phyloP scores from a whole-genome alignment of 2,329 filamentous ascomycete genomes.

The Nothophoma quercina region DNA sequence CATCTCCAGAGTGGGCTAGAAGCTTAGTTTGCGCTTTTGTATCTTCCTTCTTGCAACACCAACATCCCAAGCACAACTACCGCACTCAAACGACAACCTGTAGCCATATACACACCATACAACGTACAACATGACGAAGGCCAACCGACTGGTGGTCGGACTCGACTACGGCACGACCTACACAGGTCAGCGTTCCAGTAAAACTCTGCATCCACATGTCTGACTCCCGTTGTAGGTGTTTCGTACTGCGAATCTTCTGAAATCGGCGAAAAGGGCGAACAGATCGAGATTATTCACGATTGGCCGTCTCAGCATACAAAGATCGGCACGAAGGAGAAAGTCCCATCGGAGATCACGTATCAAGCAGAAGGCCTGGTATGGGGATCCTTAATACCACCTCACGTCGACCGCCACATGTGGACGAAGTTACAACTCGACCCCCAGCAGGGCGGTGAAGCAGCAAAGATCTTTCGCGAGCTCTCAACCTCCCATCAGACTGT shows the following conservation, averaged over 20 bases:
- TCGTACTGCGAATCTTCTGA: slow-evolving; percentile 40
- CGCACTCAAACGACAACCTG: no score
- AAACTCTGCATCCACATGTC: background rate
- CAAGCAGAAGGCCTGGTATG: slow-evolving; percentile 16
- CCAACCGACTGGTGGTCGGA: slow-evolving; percentile 18
- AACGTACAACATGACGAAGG: background rate
- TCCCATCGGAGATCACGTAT: slow-evolving; percentile 36
- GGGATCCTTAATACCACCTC: slow-evolving; percentile 23
- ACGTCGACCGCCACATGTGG: slow-evolving; percentile 41
- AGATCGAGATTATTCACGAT: slow-evolving; percentile 34
- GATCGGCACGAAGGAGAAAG: slow-evolving; percentile 41
- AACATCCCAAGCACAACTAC: no score
- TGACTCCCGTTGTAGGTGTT: slow-evolving; percentile 31
- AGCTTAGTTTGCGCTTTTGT: no score
- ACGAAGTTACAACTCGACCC: slow-evolving; percentile 41
- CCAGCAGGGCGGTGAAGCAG: slow-evolving; percentile 21
- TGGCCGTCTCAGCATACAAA: slow-evolving; percentile 36
- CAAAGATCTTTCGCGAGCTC: slow-evolving; percentile 26
- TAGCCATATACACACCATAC: background rate
- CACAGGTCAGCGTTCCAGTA: slow-evolving; percentile 19
- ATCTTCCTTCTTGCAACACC: no score
- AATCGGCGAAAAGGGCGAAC: slow-evolving; percentile 1
- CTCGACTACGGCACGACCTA: slow-evolving; percentile 36
- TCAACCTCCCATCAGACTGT: no score
- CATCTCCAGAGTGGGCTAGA: no score